Evolutionary conservation across 441 rosid species (phyloP).

Genomic region (Adansonia gregorii): DNA sequence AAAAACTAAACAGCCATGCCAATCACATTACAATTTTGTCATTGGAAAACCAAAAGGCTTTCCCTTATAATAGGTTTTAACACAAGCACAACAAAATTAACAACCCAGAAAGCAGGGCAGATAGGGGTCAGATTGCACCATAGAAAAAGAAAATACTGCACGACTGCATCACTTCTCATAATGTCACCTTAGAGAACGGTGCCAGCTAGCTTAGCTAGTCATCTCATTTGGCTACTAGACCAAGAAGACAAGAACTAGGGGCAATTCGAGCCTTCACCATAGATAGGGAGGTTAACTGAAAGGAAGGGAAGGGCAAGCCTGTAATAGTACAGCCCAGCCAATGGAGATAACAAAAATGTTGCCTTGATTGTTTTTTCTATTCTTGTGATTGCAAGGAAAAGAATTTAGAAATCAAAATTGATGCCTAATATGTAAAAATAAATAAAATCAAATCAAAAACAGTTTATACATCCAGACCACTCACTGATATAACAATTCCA

Average conservation of each 20-base stretch:
- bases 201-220: neutral
- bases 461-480: neutral
- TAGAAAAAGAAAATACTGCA: neutral
- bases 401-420: conserved; percentile 1
- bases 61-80: neutral
- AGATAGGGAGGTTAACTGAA: neutral
- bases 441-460: neutral
- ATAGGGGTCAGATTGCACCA: conserved; percentile 1
- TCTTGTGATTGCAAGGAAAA: conserved; percentile 3
- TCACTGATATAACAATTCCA: conserved; percentile 8
- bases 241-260: conserved; percentile 2
- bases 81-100: neutral
- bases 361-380: neutral
- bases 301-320: neutral
- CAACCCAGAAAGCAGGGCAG: neutral
- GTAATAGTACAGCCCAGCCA: neutral
- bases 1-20: neutral
- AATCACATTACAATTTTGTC: neutral
- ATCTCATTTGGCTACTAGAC: neutral
- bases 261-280: neutral
- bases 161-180: neutral
- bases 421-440: conserved; percentile 2
- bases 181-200: neutral
- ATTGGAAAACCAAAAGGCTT: neutral
- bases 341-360: neutral